These are phyloP conservation scores for Colletotrichum liriopes DNA, from an alignment of 2,329 filamentous ascomycete species.

Conservation along the genomic window DNA sequence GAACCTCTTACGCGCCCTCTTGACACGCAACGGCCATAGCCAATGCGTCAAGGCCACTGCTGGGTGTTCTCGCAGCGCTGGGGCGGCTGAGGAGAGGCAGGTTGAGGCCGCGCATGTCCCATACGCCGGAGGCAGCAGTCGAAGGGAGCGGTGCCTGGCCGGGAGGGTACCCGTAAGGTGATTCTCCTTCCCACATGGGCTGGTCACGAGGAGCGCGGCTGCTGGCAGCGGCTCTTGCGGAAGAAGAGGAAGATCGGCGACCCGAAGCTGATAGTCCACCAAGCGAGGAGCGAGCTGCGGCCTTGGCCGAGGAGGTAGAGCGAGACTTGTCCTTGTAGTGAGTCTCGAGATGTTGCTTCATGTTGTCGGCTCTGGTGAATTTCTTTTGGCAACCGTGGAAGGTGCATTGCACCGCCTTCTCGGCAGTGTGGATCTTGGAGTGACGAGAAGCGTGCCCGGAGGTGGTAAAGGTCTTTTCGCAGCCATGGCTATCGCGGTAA, in stretches of 20 bases:
- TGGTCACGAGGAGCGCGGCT: constrained; percentile 51
- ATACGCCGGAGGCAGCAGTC: constrained; percentile 54
- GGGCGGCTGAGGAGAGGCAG: constrained; percentile 64
- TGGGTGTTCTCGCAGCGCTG: constrained; percentile 58
- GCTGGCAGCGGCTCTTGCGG: constrained; percentile 50
- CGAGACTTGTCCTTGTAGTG: constrained; percentile 77
- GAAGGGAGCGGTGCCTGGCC: constrained; percentile 54
- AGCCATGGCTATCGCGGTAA: constrained; percentile 79
- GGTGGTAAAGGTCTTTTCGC: constrained; percentile 86
- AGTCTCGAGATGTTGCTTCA: constrained; percentile 88
- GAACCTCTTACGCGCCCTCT: constrained; percentile 52
- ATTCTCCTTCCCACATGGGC: constrained; percentile 60
- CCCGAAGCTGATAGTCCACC: constrained; percentile 47
- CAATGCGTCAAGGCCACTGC: constrained; percentile 69
- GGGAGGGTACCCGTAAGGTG: constrained; percentile 51
- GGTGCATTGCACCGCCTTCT: constrained; percentile 81
- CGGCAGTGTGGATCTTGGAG: constrained; percentile 86
- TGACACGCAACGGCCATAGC: constrained; percentile 70
- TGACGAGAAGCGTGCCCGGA: constrained; percentile 89
- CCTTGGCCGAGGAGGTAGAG: constrained; percentile 51
- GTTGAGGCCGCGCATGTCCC: constrained; percentile 65
- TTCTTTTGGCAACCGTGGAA: constrained; percentile 82
- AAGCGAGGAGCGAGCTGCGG: constrained; percentile 48
- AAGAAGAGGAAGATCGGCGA: constrained; percentile 50
- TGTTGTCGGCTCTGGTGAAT: constrained; percentile 88